Percentiles rank a stretch among this genome's conserved stretches.
Conservation (phyloP, 106 monocot genomes). For the Acorus gramineus region DNA sequence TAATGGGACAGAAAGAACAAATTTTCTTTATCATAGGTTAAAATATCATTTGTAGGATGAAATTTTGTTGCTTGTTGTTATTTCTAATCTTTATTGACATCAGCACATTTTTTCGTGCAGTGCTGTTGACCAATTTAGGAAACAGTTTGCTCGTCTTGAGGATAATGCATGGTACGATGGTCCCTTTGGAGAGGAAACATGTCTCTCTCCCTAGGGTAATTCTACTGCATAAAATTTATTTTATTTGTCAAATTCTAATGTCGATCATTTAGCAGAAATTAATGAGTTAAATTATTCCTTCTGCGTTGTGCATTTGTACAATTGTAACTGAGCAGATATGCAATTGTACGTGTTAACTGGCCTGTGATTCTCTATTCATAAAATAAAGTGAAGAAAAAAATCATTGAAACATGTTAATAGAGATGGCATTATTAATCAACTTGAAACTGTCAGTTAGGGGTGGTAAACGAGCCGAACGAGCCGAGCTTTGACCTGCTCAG, state of each 20-base stretch:
- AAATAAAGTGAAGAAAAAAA: too few relatives aligned
- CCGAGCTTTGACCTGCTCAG: too few relatives aligned
- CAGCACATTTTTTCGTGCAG: conserved; percentile 24
- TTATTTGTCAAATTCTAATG: not conserved
- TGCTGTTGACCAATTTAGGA: conserved; percentile 89
- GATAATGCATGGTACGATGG: conserved; percentile 72
- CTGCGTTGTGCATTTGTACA: too few relatives aligned
- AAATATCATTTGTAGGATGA: not conserved
- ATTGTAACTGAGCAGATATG: too few relatives aligned
- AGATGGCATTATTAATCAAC: too few relatives aligned
- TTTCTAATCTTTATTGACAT: not conserved
- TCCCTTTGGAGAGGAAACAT: conserved; percentile 73
- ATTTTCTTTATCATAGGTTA: conserved; percentile 81
- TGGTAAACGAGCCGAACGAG: too few relatives aligned
- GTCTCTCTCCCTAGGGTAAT: conserved; percentile 88
- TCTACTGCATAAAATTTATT: not conserved
- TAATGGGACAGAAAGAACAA: conserved; percentile 59
- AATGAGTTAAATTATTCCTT: too few relatives aligned
- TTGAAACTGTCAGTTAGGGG: too few relatives aligned
- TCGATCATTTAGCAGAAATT: too few relatives aligned
- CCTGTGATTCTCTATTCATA: too few relatives aligned
- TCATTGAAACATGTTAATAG: too few relatives aligned
- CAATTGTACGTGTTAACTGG: too few relatives aligned
- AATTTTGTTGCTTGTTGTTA: not conserved
- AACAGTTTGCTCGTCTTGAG: conserved; percentile 81